Evolutionary conservation across 192 early-diverging fungal species (phyloP).

Genomic region (Dissophora ornata): DNA sequence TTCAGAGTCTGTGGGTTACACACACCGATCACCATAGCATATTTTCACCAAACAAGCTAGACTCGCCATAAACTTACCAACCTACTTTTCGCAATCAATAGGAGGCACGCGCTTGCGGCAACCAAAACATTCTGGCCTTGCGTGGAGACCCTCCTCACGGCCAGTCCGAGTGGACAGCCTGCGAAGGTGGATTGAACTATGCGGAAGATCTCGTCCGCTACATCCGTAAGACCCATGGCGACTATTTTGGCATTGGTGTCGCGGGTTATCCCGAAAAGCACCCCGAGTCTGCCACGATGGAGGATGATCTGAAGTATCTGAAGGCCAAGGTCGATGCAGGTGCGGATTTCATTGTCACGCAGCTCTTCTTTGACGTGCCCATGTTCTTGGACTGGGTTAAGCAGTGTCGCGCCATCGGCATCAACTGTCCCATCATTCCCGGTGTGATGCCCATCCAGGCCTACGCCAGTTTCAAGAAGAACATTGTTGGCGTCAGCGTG

Average conservation of each 20-base stretch:
- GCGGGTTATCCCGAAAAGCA: conserved; percentile 98
- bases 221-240: conserved; percentile 89
- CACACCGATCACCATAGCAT: too few species aligned
- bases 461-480: conserved; percentile 92
- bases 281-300: conserved; percentile 76
- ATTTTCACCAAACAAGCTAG: too few species aligned
- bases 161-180: conserved; percentile 80
- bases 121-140: conserved; percentile 96
- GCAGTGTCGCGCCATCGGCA: conserved; percentile 78
- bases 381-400: conserved; percentile 85
- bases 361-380: conserved; percentile 95
- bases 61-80: too few species aligned
- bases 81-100: conserved; percentile 23
- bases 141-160: conserved; percentile 95
- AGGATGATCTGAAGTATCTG: conserved; percentile 82
- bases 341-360: conserved; percentile 93
- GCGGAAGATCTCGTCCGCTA: conserved; percentile 91
- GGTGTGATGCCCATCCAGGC: conserved; percentile 98
- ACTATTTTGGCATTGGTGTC: conserved; percentile 96
- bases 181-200: conserved; percentile 89
- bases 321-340: conserved; percentile 93
- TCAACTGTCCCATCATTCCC: conserved; percentile 88
- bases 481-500: conserved; percentile 90
- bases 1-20: too few species aligned
- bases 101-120: conserved; percentile 90